Conservation (phyloP, 805 yeast genomes). For the Candida krabiensis region DNA sequence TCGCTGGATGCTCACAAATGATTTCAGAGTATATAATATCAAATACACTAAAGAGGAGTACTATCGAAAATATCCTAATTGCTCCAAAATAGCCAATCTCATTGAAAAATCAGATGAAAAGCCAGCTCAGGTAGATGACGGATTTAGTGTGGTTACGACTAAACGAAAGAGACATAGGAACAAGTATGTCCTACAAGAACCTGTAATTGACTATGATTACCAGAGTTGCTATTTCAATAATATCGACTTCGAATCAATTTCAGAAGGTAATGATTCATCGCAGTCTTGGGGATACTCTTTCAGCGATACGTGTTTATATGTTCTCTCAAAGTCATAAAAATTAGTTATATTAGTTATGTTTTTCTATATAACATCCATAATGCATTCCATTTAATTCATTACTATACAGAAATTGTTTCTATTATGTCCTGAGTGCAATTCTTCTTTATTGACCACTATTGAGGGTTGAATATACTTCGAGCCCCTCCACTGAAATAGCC, state of each 20-base stretch:
- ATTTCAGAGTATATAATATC: slow-evolving; percentile 27
- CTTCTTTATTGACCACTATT: slow-evolving; percentile 39
- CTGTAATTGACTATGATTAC: slow-evolving; percentile 17
- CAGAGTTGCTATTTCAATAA: slow-evolving; percentile 15
- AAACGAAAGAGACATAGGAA: slow-evolving; percentile 15
- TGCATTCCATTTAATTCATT: slow-evolving; percentile 19
- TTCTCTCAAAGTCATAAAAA: background rate
- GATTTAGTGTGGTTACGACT: slow-evolving; percentile 15
- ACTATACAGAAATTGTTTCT: slow-evolving; percentile 72
- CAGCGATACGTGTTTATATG: slow-evolving; percentile 26
- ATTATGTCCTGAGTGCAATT: slow-evolving; percentile 53
- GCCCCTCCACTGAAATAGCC: slow-evolving; percentile 58
- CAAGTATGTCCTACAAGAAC: slow-evolving; percentile 2
- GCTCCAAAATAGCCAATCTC: slow-evolving; percentile 25
- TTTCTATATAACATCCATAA: too few species aligned
- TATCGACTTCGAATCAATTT: slow-evolving; percentile 2
- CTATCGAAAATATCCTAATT: slow-evolving; percentile 28
- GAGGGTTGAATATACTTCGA: slow-evolving; percentile 9
- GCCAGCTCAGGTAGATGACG: slow-evolving; percentile 7
- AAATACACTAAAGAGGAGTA: slow-evolving; percentile 29
- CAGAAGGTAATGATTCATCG: slow-evolving; percentile 9
- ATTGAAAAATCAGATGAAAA: background rate
- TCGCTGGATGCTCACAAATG: slow-evolving; percentile 30
- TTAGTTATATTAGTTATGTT: background rate
- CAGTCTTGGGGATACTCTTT: slow-evolving; percentile 28